Conservation (phyloP, 257 asterid genomes). For the Petunia axillaris region DNA sequence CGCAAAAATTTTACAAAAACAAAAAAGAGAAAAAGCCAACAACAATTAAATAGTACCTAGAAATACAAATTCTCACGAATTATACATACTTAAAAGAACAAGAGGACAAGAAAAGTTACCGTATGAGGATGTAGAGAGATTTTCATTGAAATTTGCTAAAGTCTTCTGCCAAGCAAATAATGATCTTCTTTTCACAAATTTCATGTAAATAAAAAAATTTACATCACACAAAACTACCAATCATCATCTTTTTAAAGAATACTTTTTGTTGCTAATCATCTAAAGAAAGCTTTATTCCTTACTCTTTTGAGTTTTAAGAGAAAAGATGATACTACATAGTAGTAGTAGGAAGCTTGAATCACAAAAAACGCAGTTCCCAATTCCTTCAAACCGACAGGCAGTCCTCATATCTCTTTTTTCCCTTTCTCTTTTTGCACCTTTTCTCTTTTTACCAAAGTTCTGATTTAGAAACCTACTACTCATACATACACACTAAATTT, state of each 20-base stretch:
- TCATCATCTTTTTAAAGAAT: conserved; percentile 24
- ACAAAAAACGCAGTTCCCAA: conserved; percentile 60
- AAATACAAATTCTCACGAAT: not conserved
- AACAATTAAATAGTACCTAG: not conserved
- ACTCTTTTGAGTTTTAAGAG: conserved; percentile 5
- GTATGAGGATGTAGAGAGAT: not conserved
- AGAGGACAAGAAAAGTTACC: not conserved
- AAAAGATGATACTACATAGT: conserved; percentile 14
- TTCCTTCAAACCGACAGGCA: conserved; percentile 75
- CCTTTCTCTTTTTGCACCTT: conserved; percentile 41
- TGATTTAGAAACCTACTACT: conserved; percentile 33
- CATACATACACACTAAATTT: conserved; percentile 21
- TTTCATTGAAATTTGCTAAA: not conserved
- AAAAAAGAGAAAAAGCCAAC: too few species aligned
- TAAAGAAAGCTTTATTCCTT: conserved; percentile 31
- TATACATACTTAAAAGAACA: not conserved
- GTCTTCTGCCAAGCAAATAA: not conserved
- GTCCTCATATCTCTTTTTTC: conserved; percentile 55
- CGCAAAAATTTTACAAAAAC: too few species aligned
- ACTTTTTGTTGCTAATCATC: conserved; percentile 22
- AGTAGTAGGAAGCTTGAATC: conserved; percentile 27
- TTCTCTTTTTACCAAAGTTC: conserved; percentile 56
- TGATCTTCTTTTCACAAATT: not conserved
- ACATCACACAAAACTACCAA: not conserved
- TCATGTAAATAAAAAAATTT: not conserved